phyloP scores from a whole-genome alignment of 441 rosid genomes.

The Pelargonium cotyledonis region DNA sequence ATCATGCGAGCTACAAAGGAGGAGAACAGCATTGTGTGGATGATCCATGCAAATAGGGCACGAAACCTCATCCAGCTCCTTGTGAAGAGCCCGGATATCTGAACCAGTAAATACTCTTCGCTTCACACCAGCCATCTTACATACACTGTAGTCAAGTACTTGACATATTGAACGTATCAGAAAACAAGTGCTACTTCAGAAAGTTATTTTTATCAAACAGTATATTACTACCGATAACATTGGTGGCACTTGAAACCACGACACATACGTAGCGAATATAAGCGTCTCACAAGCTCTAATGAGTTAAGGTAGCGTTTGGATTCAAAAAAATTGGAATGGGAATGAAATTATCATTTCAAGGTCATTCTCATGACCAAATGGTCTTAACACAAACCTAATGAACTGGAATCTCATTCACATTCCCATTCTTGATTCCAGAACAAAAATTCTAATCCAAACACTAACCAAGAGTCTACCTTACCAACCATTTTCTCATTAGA shows the following conservation, averaged over 20 bases:
- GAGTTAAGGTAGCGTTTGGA: background rate
- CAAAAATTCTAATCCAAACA: too few species aligned
- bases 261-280: conserved; percentile 1
- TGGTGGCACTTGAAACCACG: conserved; percentile 8
- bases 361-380: too few species aligned
- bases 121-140: conserved; percentile 95
- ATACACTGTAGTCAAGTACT: conserved; percentile 74
- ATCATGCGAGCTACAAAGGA: conserved; percentile 65
- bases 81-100: conserved; percentile 66
- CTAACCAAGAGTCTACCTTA: too few species aligned
- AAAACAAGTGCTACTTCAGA: conserved; percentile 26
- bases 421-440: too few species aligned
- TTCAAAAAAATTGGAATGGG: too few species aligned
- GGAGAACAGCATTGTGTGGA: conserved; percentile 78
- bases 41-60: conserved; percentile 84
- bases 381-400: too few species aligned
- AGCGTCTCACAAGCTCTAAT: background rate
- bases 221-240: conserved; percentile 7
- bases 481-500: background rate
- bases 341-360: too few species aligned
- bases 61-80: conserved; percentile 68
- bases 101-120: conserved; percentile 66
- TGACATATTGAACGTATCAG: conserved; percentile 52
- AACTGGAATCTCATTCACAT: too few species aligned
- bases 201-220: conserved; percentile 12